A percentile compares a stretch with the other conserved stretches of the same genome.
These are phyloP conservation scores for Lotus japonicus DNA, from an alignment of 306 rosid genomes.

Conservation along the genomic window DNA sequence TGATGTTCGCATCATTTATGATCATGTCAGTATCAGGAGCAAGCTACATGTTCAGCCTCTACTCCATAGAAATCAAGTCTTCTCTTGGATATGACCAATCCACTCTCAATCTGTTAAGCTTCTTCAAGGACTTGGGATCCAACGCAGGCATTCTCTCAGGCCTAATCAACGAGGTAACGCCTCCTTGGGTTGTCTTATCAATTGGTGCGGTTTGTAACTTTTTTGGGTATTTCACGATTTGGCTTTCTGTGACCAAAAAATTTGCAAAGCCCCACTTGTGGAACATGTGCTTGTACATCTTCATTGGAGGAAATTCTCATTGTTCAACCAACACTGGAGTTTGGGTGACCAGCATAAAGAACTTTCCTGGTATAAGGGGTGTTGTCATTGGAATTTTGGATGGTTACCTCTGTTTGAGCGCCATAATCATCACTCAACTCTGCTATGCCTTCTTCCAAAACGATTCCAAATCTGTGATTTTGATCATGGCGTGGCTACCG, in stretches of 20 bases:
- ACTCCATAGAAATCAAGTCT: constrained; percentile 37
- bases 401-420: constrained; percentile 33
- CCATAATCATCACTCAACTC: constrained; percentile 33
- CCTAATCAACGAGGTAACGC: constrained; percentile 33
- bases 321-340: constrained; percentile 40
- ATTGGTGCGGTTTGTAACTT: constrained; percentile 36
- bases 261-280: constrained; percentile 27
- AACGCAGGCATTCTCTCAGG: constrained; percentile 36
- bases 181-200: constrained; percentile 31
- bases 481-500: constrained; percentile 73
- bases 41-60: too few species aligned
- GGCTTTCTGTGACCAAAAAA: constrained; percentile 37
- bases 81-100: constrained; percentile 36
- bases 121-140: constrained; percentile 35
- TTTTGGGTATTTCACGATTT: constrained; percentile 32
- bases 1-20: constrained; percentile 34
- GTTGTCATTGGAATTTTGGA: constrained; percentile 30
- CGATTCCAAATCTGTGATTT: too few species aligned
- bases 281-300: constrained; percentile 29
- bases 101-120: constrained; percentile 32
- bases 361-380: constrained; percentile 37
- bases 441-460: constrained; percentile 46
- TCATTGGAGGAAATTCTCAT: constrained; percentile 35
- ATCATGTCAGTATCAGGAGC: constrained; percentile 39
- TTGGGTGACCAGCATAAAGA: constrained; percentile 32